Conservation (phyloP, 2,329 filamentous ascomycete species). For the Aspergillus sp. region DNA sequence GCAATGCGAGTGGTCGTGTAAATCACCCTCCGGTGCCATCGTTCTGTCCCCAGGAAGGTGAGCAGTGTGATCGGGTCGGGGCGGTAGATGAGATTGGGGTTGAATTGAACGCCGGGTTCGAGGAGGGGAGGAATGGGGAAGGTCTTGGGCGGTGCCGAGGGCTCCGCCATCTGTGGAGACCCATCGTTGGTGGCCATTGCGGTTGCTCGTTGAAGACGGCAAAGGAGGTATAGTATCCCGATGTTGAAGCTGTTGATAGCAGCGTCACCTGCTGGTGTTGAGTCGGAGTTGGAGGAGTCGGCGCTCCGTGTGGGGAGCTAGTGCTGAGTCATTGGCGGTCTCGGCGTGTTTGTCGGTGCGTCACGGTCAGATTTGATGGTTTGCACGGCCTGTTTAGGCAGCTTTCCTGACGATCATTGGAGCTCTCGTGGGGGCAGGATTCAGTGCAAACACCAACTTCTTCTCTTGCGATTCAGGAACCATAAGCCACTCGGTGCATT, state of each 20-base stretch:
- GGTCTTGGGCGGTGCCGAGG: neutral
- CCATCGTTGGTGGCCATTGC: slow-evolving; percentile 29
- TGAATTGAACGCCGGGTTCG: slow-evolving; percentile 14
- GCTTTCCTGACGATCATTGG: neutral
- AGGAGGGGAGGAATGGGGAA: neutral
- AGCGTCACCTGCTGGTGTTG: too few species aligned
- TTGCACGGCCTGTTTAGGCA: neutral
- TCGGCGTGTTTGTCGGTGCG: neutral
- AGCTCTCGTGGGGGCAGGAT: too few species aligned
- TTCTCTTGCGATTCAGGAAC: too few species aligned
- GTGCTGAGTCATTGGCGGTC: neutral
- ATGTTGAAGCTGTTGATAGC: too few species aligned
- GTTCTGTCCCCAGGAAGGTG: slow-evolving; percentile 24
- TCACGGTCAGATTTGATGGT: neutral
- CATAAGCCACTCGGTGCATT: neutral
- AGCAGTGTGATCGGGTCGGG: slow-evolving; percentile 29
- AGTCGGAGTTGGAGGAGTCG: too few species aligned
- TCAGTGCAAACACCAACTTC: too few species aligned
- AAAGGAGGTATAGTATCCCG: too few species aligned
- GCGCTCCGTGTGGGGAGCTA: neutral
- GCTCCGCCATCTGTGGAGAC: slow-evolving; percentile 9
- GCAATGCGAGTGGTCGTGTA: slow-evolving; percentile 13
- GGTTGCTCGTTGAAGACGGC: neutral
- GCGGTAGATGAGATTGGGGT: slow-evolving; percentile 24
- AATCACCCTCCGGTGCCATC: slow-evolving; percentile 19